These are phyloP conservation scores for Citrus maxima DNA, from an alignment of 345 rosid genomes.

Conservation along the genomic window DNA sequence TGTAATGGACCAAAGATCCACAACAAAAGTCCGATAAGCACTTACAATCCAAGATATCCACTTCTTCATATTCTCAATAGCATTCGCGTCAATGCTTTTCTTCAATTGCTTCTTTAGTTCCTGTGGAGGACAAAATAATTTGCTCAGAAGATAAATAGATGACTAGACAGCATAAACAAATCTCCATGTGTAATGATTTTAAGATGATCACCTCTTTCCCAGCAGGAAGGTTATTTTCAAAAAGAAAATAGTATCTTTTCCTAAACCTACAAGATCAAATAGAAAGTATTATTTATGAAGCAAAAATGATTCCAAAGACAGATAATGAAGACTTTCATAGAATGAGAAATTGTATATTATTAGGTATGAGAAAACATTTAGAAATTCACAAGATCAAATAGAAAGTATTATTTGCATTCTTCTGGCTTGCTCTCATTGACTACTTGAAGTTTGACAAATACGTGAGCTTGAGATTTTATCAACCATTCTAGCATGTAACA, in stretches of 20 bases:
- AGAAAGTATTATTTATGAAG: not conserved
- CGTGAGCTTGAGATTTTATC: not conserved
- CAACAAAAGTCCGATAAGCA: not conserved
- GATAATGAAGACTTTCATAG: not conserved
- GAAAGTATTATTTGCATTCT: not conserved
- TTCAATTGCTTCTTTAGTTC: slow-evolving; percentile 45
- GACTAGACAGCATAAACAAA: not conserved
- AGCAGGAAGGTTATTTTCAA: slow-evolving; percentile 57
- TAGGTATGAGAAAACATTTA: not conserved
- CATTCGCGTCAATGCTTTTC: slow-evolving; percentile 36
- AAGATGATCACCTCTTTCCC: slow-evolving; percentile 49
- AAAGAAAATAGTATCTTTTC: slow-evolving; percentile 74
- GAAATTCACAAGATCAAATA: not conserved
- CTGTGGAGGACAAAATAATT: slow-evolving; percentile 18
- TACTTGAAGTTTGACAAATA: too few species aligned
- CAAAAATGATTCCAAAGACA: not conserved
- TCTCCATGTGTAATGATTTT: not conserved
- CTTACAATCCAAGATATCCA: slow-evolving; percentile 60
- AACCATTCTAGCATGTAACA: not conserved
- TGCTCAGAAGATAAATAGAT: not conserved
- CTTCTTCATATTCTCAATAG: slow-evolving; percentile 32
- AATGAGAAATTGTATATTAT: not conserved
- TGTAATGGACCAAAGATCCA: too few species aligned
- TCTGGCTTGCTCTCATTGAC: not conserved
- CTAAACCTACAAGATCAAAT: slow-evolving; percentile 47